phyloP scores from a whole-genome alignment of 2,329 filamentous ascomycete genomes.

The Diaporthe batatas region DNA sequence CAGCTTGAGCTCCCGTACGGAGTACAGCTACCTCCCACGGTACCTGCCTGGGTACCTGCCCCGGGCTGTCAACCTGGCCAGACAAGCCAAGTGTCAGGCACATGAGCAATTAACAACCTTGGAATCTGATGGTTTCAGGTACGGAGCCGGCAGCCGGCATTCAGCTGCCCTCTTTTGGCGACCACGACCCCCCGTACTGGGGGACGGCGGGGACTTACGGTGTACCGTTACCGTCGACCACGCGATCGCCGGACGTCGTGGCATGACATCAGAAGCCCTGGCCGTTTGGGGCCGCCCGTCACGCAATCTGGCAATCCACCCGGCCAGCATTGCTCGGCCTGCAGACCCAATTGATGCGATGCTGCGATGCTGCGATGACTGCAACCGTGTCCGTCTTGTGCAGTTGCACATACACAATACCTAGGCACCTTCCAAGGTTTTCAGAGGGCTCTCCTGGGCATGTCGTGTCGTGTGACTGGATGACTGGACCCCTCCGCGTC shows the following conservation, averaged over 20 bases:
- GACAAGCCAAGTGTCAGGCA: constrained; percentile 8
- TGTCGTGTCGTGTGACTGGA: constrained; percentile 21
- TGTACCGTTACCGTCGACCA: constrained; percentile 26
- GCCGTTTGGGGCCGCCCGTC: constrained; percentile 5
- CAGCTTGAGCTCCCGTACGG: neutral
- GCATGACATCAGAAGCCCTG: constrained; percentile 17
- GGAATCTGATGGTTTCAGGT: constrained; percentile 9
- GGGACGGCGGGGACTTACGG: constrained; percentile 11
- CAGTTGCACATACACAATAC: neutral
- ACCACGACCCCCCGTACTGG: neutral
- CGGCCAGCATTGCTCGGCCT: constrained; percentile 10
- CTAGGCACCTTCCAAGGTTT: neutral
- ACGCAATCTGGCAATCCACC: constrained; percentile 13
- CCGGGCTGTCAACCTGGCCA: neutral
- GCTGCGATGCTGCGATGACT: neutral
- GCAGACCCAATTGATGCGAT: neutral
- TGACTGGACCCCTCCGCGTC: neutral
- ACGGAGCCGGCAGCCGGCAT: constrained; percentile 29
- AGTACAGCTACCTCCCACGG: neutral
- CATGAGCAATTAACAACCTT: constrained; percentile 18
- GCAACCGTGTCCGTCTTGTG: neutral
- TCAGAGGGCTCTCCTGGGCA: neutral
- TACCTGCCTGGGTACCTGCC: neutral
- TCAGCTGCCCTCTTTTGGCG: constrained; percentile 6
- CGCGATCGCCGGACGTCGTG: constrained; percentile 9